These are phyloP conservation scores for Aspergillus fijiensis DNA, from an alignment of 2,329 filamentous ascomycete species.

Conservation along the genomic window DNA sequence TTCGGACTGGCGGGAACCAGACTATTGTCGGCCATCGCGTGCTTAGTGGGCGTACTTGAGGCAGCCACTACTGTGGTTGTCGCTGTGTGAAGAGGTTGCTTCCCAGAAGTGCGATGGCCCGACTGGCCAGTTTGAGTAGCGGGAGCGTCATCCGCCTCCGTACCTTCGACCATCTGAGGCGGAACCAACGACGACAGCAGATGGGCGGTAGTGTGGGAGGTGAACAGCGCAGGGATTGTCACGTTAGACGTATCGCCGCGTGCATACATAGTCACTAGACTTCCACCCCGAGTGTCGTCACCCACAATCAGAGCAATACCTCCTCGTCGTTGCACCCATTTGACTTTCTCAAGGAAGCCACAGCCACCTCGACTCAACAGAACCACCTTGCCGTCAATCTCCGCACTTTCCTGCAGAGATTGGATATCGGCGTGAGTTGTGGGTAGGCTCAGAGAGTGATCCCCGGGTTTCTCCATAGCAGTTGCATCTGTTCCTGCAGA, in stretches of 20 bases:
- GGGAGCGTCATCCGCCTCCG: slow-evolving; percentile 58
- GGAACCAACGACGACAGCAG: slow-evolving; percentile 85
- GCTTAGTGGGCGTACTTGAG: slow-evolving; percentile 34
- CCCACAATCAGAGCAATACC: slow-evolving; percentile 89
- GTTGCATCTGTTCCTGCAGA: slow-evolving; percentile 40
- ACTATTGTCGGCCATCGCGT: slow-evolving; percentile 19
- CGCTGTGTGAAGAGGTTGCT: slow-evolving; percentile 25
- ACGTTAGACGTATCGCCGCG: slow-evolving; percentile 92
- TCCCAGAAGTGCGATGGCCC: slow-evolving; percentile 21
- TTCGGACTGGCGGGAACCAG: slow-evolving; percentile 20
- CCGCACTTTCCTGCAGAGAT: slow-evolving; percentile 83
- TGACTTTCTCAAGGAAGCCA: slow-evolving; percentile 94
- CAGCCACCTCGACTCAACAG: slow-evolving; percentile 89
- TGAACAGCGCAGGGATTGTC: slow-evolving; percentile 91
- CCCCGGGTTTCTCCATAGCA: slow-evolving; percentile 34
- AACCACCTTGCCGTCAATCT: slow-evolving; percentile 91
- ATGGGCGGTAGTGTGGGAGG: slow-evolving; percentile 90
- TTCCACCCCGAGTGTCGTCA: slow-evolving; percentile 84
- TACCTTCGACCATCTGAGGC: slow-evolving; percentile 62
- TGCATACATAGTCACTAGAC: slow-evolving; percentile 97
- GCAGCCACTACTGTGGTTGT: slow-evolving; percentile 31
- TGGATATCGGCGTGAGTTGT: slow-evolving; percentile 81
- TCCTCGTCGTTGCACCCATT: slow-evolving; percentile 91
- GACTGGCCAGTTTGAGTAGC: slow-evolving; percentile 47
- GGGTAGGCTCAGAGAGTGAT: slow-evolving; percentile 34